Base-by-base conservation (phyloP, 2,329 filamentous ascomycete genomes). In the Aspergillus caelatus region DNA sequence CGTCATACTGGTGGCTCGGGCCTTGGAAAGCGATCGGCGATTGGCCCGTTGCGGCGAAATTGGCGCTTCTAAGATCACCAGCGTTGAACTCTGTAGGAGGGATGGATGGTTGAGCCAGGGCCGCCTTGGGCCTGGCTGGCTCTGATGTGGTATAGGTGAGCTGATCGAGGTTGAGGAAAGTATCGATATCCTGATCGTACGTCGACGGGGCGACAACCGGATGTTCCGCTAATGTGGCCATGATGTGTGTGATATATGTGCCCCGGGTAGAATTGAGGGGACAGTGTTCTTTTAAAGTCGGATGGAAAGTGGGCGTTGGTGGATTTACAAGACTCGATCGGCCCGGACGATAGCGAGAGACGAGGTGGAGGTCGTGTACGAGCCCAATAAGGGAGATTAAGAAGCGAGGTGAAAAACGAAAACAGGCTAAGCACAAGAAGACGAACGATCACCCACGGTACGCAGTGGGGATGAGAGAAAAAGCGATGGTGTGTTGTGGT, bases 1-100 rank as follows among this genome's bases (percentile, higher is more conserved):
- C 89, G 73, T 93, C 92, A 83, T 98, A 98, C 80, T 96, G 92
- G 81, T 97, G 94, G 78, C 93, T 97, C 10, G 95, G 94, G 41
- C 89, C 92, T 55, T 88, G 89, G 74, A 94, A 87, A 23, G 85
- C 80, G 68, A 85, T 85, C 65, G 89, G 86, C 30, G 75, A 77
- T 62, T 79, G 77, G 65, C 71, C 73, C 46, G 71, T 77, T 23
- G 75, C 73, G 23, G 74, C 73, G 63, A 79, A 77, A 55, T 71
- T 72, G 61, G 72, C 74, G 66, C 74, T 75, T 50, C 73, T 71
- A 62, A 70, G 69, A 65, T 75, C 72, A 58, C 66, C 68, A 57
- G 68, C 58, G 60, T 68, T 73, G 62, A 74, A 75, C n/a, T 79
- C 74, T 46, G 77, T 72, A 57, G 72, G 72, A 54, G 75, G 69